These are phyloP conservation scores for Geum urbanum DNA, from an alignment of 306 rosid genomes.

Conservation along the genomic window DNA sequence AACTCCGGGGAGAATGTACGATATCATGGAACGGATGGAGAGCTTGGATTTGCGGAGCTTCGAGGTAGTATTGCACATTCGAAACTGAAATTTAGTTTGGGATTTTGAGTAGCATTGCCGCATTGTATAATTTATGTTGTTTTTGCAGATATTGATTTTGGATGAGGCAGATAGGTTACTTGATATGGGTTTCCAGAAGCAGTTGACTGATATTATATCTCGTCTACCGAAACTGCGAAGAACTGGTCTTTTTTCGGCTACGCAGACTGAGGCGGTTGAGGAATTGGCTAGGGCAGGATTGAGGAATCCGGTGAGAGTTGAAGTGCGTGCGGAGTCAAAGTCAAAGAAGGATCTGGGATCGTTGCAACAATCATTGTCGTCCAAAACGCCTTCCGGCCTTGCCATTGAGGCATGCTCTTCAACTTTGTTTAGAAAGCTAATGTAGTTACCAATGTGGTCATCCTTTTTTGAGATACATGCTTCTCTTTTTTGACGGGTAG, in stretches of 20 bases:
- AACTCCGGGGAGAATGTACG: conserved; percentile 80
- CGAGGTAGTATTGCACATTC: conserved; percentile 49
- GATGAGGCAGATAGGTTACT: conserved; percentile 86
- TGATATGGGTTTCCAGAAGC: conserved; percentile 87
- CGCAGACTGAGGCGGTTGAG: conserved; percentile 87
- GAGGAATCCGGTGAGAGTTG: conserved; percentile 89
- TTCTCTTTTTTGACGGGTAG: too few species aligned
- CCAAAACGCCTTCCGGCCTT: conserved; percentile 82
- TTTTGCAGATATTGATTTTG: conserved; percentile 61
- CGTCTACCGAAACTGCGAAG: conserved; percentile 82
- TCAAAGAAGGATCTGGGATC: conserved; percentile 22
- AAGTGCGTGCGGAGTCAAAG: conserved; percentile 71
- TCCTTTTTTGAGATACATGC: too few species aligned
- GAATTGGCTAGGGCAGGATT: conserved; percentile 87
- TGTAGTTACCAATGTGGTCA: not conserved
- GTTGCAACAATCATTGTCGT: conserved; percentile 42
- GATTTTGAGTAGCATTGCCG: not conserved
- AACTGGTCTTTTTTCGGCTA: conserved; percentile 93
- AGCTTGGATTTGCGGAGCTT: conserved; percentile 57
- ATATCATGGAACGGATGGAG: conserved; percentile 79
- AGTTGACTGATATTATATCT: conserved; percentile 60
- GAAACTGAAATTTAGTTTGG: not conserved
- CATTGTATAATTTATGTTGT: not conserved
- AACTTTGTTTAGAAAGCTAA: not conserved
- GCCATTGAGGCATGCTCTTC: conserved; percentile 50